Conservation (phyloP, 176 grass and related monocot genomes). For the Aegilops longissima region DNA sequence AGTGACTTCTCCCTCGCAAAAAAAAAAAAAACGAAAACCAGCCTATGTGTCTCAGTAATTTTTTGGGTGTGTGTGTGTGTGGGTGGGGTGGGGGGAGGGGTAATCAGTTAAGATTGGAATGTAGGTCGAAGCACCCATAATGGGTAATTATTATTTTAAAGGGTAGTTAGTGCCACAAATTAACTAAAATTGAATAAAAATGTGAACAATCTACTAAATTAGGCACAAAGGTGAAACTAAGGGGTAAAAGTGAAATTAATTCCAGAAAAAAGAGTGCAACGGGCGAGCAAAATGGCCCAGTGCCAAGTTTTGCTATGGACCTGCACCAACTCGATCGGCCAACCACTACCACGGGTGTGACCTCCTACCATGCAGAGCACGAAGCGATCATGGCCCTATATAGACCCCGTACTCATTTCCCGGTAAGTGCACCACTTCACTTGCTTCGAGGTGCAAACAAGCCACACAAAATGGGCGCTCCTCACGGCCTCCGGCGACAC, state of each 20-base stretch:
- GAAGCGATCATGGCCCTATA: slow-evolving; percentile 40
- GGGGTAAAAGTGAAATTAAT: too few relatives aligned
- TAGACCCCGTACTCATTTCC: slow-evolving; percentile 32
- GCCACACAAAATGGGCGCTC: slow-evolving; percentile 22
- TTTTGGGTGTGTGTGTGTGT: too few relatives aligned
- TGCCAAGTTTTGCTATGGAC: slow-evolving; percentile 15
- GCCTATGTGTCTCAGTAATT: too few relatives aligned
- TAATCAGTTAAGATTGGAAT: too few relatives aligned
- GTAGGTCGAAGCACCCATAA: too few relatives aligned
- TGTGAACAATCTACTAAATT: too few relatives aligned
- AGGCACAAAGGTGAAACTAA: too few relatives aligned
- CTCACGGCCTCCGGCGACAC: slow-evolving; percentile 5
- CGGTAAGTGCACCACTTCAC: slow-evolving; percentile 42
- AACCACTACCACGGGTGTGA: slow-evolving; percentile 47
- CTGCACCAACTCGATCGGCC: slow-evolving; percentile 44
- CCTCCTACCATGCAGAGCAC: slow-evolving; percentile 59
- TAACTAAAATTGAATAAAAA: too few relatives aligned
- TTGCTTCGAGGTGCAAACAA: slow-evolving; percentile 38
- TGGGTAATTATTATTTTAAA: too few relatives aligned
- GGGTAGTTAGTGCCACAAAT: too few relatives aligned
- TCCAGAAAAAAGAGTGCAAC: neutral
- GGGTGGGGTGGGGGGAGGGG: too few relatives aligned
- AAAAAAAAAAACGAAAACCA: too few relatives aligned
- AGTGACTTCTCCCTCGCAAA: neutral
- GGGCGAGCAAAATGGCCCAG: slow-evolving; percentile 20